A percentile compares a stretch with the other conserved stretches of the same genome.
phyloP scores from a whole-genome alignment of 257 asterid species.

The Solanum dulcamara region DNA sequence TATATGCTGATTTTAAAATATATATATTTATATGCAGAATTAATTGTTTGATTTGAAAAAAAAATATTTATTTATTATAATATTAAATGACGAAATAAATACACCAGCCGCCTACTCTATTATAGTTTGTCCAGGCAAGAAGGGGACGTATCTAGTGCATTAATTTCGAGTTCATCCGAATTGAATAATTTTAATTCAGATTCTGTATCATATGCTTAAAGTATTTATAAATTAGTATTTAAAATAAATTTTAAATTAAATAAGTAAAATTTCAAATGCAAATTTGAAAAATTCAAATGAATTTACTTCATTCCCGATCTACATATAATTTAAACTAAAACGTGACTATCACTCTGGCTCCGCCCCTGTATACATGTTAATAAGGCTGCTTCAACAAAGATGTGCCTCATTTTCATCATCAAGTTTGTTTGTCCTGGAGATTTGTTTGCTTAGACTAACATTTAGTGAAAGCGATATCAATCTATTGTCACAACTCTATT shows the following conservation, averaged over 20 bases:
- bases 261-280: not conserved
- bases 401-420: not conserved
- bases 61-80: not conserved
- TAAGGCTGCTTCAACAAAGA: not conserved
- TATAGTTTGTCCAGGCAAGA: not conserved
- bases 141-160: not conserved
- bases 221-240: not conserved
- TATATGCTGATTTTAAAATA: no score
- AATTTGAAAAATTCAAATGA: not conserved
- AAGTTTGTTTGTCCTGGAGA: not conserved
- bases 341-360: no score
- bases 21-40: not conserved
- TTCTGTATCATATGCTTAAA: not conserved
- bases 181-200: not conserved
- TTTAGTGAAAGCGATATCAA: not conserved
- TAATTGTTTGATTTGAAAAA: not conserved
- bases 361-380: not conserved
- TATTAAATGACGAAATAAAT: not conserved
- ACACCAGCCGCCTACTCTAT: not conserved
- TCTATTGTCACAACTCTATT: not conserved
- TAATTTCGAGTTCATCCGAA: not conserved
- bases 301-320: rapidly evolving
- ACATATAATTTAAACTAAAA: not conserved
- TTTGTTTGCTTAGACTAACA: not conserved
- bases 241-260: not conserved